Percentiles rank a stretch among this genome's conserved stretches.
These are phyloP conservation scores for Mycothermus thermophilus DNA, from an alignment of 495 filamentous ascomycete species.

Conservation along the genomic window DNA sequence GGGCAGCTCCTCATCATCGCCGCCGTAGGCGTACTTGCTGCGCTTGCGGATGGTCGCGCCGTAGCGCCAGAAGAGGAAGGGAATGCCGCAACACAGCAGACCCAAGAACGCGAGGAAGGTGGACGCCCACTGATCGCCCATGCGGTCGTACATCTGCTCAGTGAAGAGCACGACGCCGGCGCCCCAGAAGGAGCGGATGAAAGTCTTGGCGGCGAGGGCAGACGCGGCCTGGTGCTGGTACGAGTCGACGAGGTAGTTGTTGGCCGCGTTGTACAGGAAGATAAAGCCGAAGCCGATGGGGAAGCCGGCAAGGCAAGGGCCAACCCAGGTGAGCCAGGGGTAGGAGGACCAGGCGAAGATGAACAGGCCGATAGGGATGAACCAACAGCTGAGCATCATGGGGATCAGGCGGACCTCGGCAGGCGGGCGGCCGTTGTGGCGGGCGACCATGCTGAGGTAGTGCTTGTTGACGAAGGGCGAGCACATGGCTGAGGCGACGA, in stretches of 20 bases:
- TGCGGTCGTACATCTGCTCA: constrained; percentile 58
- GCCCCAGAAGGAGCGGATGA: constrained; percentile 66
- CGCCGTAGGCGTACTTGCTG: constrained; percentile 53
- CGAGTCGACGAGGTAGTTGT: constrained; percentile 71
- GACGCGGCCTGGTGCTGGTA: constrained; percentile 79
- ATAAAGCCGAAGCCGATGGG: constrained; percentile 77
- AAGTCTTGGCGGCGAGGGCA: constrained; percentile 75
- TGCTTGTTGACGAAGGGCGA: constrained; percentile 62
- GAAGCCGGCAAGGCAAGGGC: constrained; percentile 57
- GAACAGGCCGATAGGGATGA: constrained; percentile 62
- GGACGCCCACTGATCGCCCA: constrained; percentile 65
- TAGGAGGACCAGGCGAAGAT: constrained; percentile 79
- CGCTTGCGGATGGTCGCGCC: constrained; percentile 51
- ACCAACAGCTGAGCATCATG: constrained; percentile 78
- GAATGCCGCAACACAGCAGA: constrained; percentile 61
- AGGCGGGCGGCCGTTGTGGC: constrained; percentile 54
- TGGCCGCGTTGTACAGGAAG: constrained; percentile 72
- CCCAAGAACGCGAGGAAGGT: constrained; percentile 56
- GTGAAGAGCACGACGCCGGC: constrained; percentile 65
- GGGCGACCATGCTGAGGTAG: constrained; percentile 47
- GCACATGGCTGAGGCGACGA: constrained; percentile 49
- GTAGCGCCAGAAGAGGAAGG: constrained; percentile 62
- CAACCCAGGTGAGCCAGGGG: constrained; percentile 49
- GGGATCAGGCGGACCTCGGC: constrained; percentile 65
- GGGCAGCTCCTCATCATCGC: constrained; percentile 20